Evolutionary conservation across 768 basidiomycete genomes (phyloP).

Genomic region (Xerocomus potaroensis): DNA sequence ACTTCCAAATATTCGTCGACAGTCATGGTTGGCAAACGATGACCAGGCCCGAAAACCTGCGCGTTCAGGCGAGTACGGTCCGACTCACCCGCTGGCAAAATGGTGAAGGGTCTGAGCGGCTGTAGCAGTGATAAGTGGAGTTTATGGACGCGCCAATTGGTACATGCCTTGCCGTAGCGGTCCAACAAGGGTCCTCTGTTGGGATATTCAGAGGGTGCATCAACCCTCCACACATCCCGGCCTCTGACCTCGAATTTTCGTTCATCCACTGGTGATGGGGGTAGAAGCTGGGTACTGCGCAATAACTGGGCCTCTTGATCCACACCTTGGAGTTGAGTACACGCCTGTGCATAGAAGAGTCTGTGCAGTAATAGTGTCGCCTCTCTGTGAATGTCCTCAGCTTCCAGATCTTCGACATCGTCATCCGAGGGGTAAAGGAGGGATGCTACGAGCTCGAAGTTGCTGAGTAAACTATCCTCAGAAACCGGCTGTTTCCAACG

Average conservation of each 20-base stretch:
- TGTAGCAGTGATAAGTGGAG: slow-evolving; percentile 29
- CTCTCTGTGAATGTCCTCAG: slow-evolving; percentile 64
- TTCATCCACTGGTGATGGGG: slow-evolving; percentile 36
- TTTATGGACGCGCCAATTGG: background rate
- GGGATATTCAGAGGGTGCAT: slow-evolving; percentile 43
- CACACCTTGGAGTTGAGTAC: slow-evolving; percentile 61
- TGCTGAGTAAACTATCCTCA: slow-evolving; percentile 35
- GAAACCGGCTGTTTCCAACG: slow-evolving; percentile 41
- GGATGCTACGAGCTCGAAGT: slow-evolving; percentile 62
- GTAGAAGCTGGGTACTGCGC: slow-evolving; percentile 43
- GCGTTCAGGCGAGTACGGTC: slow-evolving; percentile 70
- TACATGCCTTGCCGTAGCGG: slow-evolving; percentile 64
- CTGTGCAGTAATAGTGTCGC: slow-evolving; percentile 67
- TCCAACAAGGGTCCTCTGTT: slow-evolving; percentile 69
- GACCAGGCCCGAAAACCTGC: slow-evolving; percentile 80
- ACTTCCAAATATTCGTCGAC: slow-evolving; percentile 92
- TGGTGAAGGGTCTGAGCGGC: slow-evolving; percentile 91
- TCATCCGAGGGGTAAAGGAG: slow-evolving; percentile 43
- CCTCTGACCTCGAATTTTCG: slow-evolving; percentile 37
- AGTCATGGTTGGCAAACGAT: slow-evolving; percentile 91
- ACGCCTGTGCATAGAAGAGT: slow-evolving; percentile 65
- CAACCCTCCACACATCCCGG: slow-evolving; percentile 70
- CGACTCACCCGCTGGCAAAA: slow-evolving; percentile 66
- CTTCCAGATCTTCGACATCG: slow-evolving; percentile 52
- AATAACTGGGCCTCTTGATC: slow-evolving; percentile 73